A percentile compares a stretch with the other conserved stretches of the same genome.
phyloP scores from a whole-genome alignment of 202 grass and related monocot genomes.

The Eragrostis tef region DNA sequence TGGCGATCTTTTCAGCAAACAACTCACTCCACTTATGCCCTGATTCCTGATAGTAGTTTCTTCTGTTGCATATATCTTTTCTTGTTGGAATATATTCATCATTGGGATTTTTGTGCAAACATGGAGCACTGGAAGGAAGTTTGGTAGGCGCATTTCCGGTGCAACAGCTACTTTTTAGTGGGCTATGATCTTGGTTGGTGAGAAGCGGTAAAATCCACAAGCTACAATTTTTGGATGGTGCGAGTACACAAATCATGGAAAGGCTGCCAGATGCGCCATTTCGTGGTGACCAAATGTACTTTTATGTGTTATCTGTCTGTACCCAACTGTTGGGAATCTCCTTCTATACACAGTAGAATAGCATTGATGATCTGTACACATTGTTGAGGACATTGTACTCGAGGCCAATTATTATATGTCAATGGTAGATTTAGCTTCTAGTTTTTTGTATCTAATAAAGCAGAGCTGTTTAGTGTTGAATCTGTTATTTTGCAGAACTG shows the following conservation, averaged over 20 bases:
- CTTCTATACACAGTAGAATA: conserved; percentile 54
- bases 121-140: conserved; percentile 39
- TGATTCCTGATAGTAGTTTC: conserved; percentile 44
- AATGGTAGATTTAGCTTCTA: conserved; percentile 47
- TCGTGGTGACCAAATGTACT: conserved; percentile 39
- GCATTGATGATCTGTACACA: conserved; percentile 47
- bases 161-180: conserved; percentile 35
- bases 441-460: conserved; percentile 45
- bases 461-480: neutral
- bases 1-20: conserved; percentile 83
- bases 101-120: conserved; percentile 51
- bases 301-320: conserved; percentile 44
- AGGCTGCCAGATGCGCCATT: conserved; percentile 30
- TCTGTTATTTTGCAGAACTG: conserved; percentile 12
- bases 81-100: conserved; percentile 43
- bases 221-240: conserved; percentile 36
- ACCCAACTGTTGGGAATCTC: conserved; percentile 12
- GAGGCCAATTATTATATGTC: conserved; percentile 47
- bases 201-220: conserved; percentile 37
- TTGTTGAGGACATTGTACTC: conserved; percentile 51
- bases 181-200: conserved; percentile 1
- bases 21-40: conserved; percentile 81
- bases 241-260: conserved; percentile 36
- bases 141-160: conserved; percentile 22
- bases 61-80: conserved; percentile 48